These are phyloP conservation scores for Calonectria pauciramosa DNA, from an alignment of 2,329 filamentous ascomycete species.

Conservation along the genomic window DNA sequence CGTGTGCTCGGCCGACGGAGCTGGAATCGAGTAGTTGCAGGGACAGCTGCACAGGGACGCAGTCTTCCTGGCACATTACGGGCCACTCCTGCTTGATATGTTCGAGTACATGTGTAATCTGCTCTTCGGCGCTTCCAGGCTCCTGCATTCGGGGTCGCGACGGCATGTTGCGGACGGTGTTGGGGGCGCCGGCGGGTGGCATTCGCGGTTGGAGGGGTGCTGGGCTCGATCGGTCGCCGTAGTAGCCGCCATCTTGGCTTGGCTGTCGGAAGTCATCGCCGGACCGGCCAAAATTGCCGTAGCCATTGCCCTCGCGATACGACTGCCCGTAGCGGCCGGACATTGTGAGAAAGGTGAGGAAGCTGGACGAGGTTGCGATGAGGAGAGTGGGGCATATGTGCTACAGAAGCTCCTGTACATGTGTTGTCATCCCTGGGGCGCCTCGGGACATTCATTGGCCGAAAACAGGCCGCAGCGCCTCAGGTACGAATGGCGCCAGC, in stretches of 20 bases:
- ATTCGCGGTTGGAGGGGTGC: conserved; percentile 38
- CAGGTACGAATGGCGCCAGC: not conserved
- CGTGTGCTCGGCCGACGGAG: conserved; percentile 91
- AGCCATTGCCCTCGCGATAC: conserved; percentile 56
- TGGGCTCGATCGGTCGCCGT: conserved; percentile 57
- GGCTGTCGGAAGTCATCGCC: conserved; percentile 61
- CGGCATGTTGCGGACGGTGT: conserved; percentile 48
- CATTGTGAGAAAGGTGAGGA: conserved; percentile 55
- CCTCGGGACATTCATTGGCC: conserved; percentile 8
- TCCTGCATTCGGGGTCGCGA: conserved; percentile 55
- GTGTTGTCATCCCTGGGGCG: conserved; percentile 6
- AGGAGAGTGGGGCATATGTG: conserved; percentile 4
- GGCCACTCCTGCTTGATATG: conserved; percentile 92
- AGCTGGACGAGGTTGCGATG: conserved; percentile 11
- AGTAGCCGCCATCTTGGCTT: conserved; percentile 55
- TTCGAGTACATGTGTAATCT: conserved; percentile 77
- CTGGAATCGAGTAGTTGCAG: conserved; percentile 94
- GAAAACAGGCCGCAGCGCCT: not conserved
- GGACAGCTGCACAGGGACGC: conserved; percentile 94
- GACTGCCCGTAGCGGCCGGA: conserved; percentile 64
- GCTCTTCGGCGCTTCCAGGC: conserved; percentile 65
- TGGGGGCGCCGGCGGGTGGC: conserved; percentile 31
- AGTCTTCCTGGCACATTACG: conserved; percentile 89
- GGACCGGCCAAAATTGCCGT: conserved; percentile 58
- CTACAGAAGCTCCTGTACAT: conserved; percentile 7